Evolutionary conservation across 2,329 filamentous ascomycete genomes (phyloP).

Genomic region (Endoconidiophora laricicola): DNA sequence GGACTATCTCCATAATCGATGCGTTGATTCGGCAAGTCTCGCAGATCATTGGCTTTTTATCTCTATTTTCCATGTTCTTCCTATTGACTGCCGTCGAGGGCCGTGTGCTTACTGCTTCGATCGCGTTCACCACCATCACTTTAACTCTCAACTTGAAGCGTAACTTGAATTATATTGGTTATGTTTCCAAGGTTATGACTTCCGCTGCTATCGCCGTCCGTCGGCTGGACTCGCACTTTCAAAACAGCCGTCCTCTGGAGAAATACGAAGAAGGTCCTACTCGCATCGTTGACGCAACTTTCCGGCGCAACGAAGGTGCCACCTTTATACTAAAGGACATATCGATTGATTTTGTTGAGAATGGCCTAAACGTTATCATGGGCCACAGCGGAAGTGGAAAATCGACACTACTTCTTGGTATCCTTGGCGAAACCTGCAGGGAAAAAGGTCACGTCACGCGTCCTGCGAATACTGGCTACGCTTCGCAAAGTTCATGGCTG

Average conservation of each 20-base stretch:
- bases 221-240: constrained; percentile 38
- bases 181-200: constrained; percentile 22
- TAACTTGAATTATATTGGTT: constrained; percentile 23
- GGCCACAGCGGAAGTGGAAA: constrained; percentile 41
- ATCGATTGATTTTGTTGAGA: constrained; percentile 34
- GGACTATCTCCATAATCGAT: constrained; percentile 33
- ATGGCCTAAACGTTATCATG: constrained; percentile 36
- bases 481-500: constrained; percentile 40
- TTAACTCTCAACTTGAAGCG: constrained; percentile 36
- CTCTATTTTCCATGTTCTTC: constrained; percentile 37
- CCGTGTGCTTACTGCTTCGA: constrained; percentile 34
- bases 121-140: constrained; percentile 39
- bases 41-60: constrained; percentile 34
- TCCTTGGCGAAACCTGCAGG: constrained; percentile 37
- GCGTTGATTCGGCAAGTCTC: constrained; percentile 31
- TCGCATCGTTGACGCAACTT: constrained; percentile 28
- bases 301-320: constrained; percentile 33
- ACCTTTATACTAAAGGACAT: constrained; percentile 32
- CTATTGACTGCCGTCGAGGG: constrained; percentile 32
- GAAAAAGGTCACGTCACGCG: constrained; percentile 31
- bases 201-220: constrained; percentile 31
- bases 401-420: constrained; percentile 35
- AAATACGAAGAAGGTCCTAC: constrained; percentile 33
- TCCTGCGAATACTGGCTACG: constrained; percentile 37
- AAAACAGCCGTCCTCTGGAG: constrained; percentile 30